Evolutionary conservation across 2,329 filamentous ascomycete species (phyloP).

Genomic region (Microdochium paspali): DNA sequence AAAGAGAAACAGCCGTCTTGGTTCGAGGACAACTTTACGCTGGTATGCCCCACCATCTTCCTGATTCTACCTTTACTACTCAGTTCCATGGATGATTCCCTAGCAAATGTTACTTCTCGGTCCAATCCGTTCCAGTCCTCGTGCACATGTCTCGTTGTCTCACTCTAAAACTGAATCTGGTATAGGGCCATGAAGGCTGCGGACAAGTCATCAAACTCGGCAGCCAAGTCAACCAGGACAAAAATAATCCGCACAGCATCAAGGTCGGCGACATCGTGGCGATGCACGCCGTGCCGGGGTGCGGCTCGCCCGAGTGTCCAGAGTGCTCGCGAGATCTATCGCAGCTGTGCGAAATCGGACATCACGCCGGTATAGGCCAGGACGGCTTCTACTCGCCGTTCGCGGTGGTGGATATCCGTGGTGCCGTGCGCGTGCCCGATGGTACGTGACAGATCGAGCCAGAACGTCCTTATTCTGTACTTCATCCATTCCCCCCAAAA

Average conservation of each 20-base stretch:
- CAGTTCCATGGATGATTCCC: too few species aligned
- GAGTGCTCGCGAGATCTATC: slow-evolving; percentile 28
- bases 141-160: neutral
- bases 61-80: neutral
- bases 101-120: neutral
- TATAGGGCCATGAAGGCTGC: slow-evolving; percentile 15
- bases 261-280: slow-evolving; percentile 18
- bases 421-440: slow-evolving; percentile 10
- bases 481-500: too few species aligned
- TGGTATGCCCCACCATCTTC: slow-evolving; percentile 4
- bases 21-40: slow-evolving; percentile 17
- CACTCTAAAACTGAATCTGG: neutral
- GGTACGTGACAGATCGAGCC: slow-evolving; percentile 2
- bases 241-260: neutral
- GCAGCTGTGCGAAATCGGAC: slow-evolving; percentile 24
- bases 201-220: slow-evolving; percentile 13
- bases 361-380: slow-evolving; percentile 32
- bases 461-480: neutral
- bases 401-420: slow-evolving; percentile 17
- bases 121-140: neutral
- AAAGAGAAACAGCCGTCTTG: slow-evolving; percentile 17
- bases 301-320: slow-evolving; percentile 17
- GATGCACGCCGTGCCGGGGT: slow-evolving; percentile 21
- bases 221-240: slow-evolving; percentile 4
- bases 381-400: slow-evolving; percentile 32